Evolutionary conservation across 2,329 filamentous ascomycete genomes (phyloP), one percentile per base, ranked within the genome.

Genomic region (Epichloe elymi): DNA sequence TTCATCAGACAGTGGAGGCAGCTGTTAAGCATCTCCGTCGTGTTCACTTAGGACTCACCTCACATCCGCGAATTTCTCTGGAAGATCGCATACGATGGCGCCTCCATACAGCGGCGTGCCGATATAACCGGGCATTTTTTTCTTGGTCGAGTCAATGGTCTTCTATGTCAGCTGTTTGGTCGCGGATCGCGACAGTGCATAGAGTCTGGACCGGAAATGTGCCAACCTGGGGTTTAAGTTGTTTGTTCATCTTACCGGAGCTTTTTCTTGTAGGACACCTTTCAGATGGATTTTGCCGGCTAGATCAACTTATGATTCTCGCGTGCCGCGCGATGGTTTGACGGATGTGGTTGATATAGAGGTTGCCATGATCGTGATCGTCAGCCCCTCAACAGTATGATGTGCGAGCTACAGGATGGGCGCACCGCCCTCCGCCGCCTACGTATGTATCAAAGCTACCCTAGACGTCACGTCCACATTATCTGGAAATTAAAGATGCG

Each of bases 91-190:
- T 57, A 76, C 73, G 55, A 89, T 78, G 54, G 85, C 85, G 63
- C 84, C 85, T 63, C 85, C 86, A 63, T 82, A 90, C 45, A 90
- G 79, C 50, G 76, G 71, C 46, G 75, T 81, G 58, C 63, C 72
- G 54, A 70, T 71, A 67, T 76, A 88, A 30, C 68, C 65, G 57
- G 78, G 67, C 74, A 76, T 80, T 51, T 39, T 14, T 30, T 23
- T 42, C 4, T 14, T 30, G 15, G 37, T 14, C 36, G 30, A 19
- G 4, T 23, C 14, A n/a, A 30, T 37, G 6, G 30, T 40, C 12
- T 26, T 20, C 40, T 10, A 5, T 23, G 40, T 42, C 19, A 20
- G 40, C 40, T 20, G 19, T 42, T 23, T 26, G n/a, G 40, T 20
- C 19, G n/a, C 8, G 5, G 5, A 20, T 42, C 40, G 40, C n/a